Base-by-base conservation (phyloP, 2,329 filamentous ascomycete genomes). In the Alternaria sp. region DNA sequence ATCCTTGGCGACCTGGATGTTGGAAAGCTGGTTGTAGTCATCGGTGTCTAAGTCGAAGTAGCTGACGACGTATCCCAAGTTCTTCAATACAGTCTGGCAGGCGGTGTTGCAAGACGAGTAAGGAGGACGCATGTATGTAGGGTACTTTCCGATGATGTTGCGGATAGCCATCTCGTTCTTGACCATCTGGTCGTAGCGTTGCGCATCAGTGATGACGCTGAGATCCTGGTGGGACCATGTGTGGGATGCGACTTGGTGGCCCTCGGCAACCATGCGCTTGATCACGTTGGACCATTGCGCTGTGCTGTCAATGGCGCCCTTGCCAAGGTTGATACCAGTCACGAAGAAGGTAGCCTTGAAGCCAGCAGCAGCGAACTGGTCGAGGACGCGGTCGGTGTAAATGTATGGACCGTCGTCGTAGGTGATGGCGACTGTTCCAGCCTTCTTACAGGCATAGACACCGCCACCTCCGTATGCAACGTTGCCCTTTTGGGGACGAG, bases 271-370 rank as follows among this genome's bases (percentile, higher is more conserved):
- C 82, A 87, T 87, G 51, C 84, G 83, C 71, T 83, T 82, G 55
- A 89, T 85, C 18, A 86, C 82, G 3, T 78, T 78, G 5, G 79
- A 75, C 75, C 86, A 86, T 7, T 79, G 73, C 3, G 65, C 22
- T 16, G 63, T 68, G 58, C 86, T 80, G 64, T 88, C 86, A 65
- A 88, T 87, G 64, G 80, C 76, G 36, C 85, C 85, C 73, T 87
- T 87, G 54, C 81, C 82, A n/a, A 83, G 77, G 74, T 86, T 87
- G 72, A 81, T 85, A 11, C 85, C 85, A 6, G 84, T 87, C 54
- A 90, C 80, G 73, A 90, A 91, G 76, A 91, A 91, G 0, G 89
- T 91, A 0, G 87, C 89, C 65, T 86, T 89, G 36, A 86, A 88
- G 18, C 83, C 79, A 65, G 89, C 66, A 16, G 42, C 86, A 26